Base-by-base conservation (phyloP, 1,284 basidiomycete genomes). In the Cutaneotrichosporon mucoides region DNA sequence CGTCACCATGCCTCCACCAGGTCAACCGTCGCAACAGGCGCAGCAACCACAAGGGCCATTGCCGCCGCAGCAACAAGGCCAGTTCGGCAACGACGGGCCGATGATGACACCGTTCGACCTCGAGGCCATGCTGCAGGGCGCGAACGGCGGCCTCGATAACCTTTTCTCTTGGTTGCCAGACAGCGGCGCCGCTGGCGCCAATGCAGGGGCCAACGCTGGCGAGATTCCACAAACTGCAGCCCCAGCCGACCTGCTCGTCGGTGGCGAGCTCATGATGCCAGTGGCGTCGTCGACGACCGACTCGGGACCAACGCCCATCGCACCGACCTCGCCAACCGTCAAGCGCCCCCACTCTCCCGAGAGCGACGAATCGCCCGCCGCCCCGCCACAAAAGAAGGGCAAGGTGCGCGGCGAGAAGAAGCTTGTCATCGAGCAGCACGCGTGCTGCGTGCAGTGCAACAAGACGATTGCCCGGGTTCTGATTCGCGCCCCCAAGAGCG, bases 121-220 rank as follows among this genome's bases (percentile, higher is more conserved):
- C 36, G 72, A 76, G 59, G 70, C 72, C 8, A 70, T 76, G 63
- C 61, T 73, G 40, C 67, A 70, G 55, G 62, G 58, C 40, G 49
- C 49, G 7, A 24, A 24, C 24, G 37, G 16, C 38, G 41, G 8
- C 49, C 68, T 73, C 35, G 68, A 70, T 46, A 60, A 66, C 51
- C 56, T 68, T 43, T 71, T 76, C 47, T 70, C 72, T 1, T 76
- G 73, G 73, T 55, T 76, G 16, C 72, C 74, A 3, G 71, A 74
- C 52, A 59, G 66, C 11, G 65, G 55, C 47, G 24, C 24, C 24
- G 36, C 12, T 5, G 35, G 11, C 37, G 5, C 50, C 34, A 24
- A 46, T 10, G 13, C 13, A 6, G 24, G 24, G 24, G 12, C n/a
- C 9, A 36, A n/a, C 16, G 15, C 38, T 12, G 48, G 55, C 38